Conservation (phyloP, 2,329 filamentous ascomycete genomes). For the Onygenales sp. region DNA sequence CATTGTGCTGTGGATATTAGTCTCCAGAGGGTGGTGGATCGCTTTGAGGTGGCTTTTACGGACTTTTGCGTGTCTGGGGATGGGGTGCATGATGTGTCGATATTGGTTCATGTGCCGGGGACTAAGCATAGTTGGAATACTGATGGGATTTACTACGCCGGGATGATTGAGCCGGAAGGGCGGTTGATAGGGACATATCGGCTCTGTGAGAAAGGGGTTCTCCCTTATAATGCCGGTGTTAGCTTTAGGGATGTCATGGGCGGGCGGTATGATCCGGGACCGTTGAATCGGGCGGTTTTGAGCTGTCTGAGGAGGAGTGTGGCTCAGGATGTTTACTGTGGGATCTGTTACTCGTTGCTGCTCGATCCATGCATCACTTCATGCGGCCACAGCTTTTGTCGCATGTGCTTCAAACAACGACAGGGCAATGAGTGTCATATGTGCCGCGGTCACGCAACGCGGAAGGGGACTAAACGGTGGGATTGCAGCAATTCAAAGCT, state of each 20-base stretch:
- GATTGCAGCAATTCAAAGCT: constrained; percentile 55
- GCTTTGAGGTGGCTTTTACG: constrained; percentile 37
- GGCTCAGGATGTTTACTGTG: constrained; percentile 70
- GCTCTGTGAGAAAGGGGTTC: constrained; percentile 52
- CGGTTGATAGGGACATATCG: constrained; percentile 57
- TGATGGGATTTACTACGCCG: constrained; percentile 34
- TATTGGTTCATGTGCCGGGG: constrained; percentile 30
- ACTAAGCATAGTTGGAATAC: constrained; percentile 14
- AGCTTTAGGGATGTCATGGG: constrained; percentile 15
- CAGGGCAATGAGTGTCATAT: constrained; percentile 71
- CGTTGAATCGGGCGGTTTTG: constrained; percentile 43
- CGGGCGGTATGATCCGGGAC: constrained; percentile 13
- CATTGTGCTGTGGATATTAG: constrained; percentile 73
- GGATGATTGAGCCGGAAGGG: constrained; percentile 43
- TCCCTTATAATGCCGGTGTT: constrained; percentile 43
- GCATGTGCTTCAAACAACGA: constrained; percentile 64
- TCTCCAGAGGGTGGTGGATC: constrained; percentile 59
- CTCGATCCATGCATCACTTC: constrained; percentile 73
- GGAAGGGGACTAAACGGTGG: constrained; percentile 35
- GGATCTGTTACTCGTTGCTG: constrained; percentile 76
- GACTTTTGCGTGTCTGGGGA: constrained; percentile 25
- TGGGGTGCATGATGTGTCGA: constrained; percentile 20
- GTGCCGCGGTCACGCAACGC: constrained; percentile 57
- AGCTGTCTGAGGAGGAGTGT: constrained; percentile 51
- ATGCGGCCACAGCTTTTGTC: constrained; percentile 86